Conservation (phyloP, 352 stramenopile species). For the Phytophthora vignae region DNA sequence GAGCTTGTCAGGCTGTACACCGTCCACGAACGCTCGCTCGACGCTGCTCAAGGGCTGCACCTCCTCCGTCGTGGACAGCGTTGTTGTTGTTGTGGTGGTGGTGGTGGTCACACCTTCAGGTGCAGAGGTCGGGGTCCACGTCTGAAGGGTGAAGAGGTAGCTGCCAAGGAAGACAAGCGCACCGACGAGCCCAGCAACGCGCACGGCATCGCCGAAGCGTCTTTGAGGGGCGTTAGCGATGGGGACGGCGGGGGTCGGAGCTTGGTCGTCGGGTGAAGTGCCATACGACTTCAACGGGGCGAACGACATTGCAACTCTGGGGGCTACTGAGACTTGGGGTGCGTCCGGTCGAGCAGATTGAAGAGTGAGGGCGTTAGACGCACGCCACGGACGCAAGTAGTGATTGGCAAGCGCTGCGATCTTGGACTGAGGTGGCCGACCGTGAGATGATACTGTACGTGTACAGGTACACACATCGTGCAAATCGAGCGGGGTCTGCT, state of each 20-base stretch:
- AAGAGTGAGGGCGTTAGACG: constrained; percentile 16
- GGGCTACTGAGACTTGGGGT: neutral
- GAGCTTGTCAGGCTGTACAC: constrained; percentile 27
- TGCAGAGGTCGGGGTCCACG: constrained; percentile 6
- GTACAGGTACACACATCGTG: constrained; percentile 17
- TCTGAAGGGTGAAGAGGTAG: constrained; percentile 30
- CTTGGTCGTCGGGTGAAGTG: constrained; percentile 3
- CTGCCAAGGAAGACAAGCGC: constrained; percentile 23
- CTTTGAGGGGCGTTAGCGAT: neutral
- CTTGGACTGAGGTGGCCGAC: neutral
- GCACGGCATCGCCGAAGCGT: constrained; percentile 23
- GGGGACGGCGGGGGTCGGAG: neutral
- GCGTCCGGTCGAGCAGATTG: constrained; percentile 14
- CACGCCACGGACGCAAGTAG: neutral
- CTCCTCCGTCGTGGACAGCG: neutral
- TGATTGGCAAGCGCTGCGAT: constrained; percentile 1
- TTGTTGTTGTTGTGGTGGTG: constrained; percentile 1
- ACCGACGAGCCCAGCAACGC: constrained; percentile 20
- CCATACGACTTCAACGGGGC: constrained; percentile 26
- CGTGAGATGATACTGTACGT: neutral
- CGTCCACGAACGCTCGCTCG: constrained; percentile 32
- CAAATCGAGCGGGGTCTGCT: constrained; percentile 1
- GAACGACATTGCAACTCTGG: constrained; percentile 7
- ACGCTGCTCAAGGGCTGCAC: constrained; percentile 19
- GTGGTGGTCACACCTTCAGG: constrained; percentile 2